Evolutionary conservation across 208 protist genomes (phyloP), one percentile per base, ranked within the genome.

Genomic region (Leishmania major): DNA sequence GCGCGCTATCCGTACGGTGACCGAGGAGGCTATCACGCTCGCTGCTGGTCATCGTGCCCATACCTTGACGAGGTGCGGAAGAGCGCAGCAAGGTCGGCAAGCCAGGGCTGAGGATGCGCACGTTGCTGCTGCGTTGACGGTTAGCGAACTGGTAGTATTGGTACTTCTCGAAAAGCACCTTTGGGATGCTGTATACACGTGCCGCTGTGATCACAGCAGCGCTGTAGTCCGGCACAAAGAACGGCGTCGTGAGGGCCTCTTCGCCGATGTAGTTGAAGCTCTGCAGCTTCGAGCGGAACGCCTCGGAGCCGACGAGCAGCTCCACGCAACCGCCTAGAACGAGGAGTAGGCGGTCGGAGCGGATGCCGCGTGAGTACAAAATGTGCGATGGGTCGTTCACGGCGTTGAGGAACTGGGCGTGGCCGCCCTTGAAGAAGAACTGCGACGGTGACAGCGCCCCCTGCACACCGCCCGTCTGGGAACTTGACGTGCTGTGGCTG

Each of bases 181-280:
- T 78, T 19, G 91, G 67, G 59, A 97, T 97, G 70, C 86, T 85
- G 75, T 92, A 94, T 4, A 96, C 73, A 28, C 95, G 90, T 15
- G 93, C 92, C 13, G 92, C 86, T 37, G 76, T 81, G 19, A 89
- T 71, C n/a, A 97, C 91, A 17, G 96, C 74, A 5, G 93, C 95
- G 77, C 92, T 96, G 88, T 89, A 97, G 71, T 95, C 93, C 0
- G 95, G 92, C 17, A 89, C 79, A 67, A 95, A 97, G 60, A 91
- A 87, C 43, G 84, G 62, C 53, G 84, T 83, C 25, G 83, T 92
- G 40, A 98, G 90, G 15, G 93, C 93, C 80, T 93, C 89, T 81
- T 96, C 93, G 2, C 88, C 95, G 31, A 98, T 78, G 72, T 81
- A 92, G 53, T 93, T 79, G 79, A 96, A 98, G 67, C 90, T 91